Evolutionary conservation across 306 rosid genomes (phyloP).

Genomic region (apple (Malus domestica)): DNA sequence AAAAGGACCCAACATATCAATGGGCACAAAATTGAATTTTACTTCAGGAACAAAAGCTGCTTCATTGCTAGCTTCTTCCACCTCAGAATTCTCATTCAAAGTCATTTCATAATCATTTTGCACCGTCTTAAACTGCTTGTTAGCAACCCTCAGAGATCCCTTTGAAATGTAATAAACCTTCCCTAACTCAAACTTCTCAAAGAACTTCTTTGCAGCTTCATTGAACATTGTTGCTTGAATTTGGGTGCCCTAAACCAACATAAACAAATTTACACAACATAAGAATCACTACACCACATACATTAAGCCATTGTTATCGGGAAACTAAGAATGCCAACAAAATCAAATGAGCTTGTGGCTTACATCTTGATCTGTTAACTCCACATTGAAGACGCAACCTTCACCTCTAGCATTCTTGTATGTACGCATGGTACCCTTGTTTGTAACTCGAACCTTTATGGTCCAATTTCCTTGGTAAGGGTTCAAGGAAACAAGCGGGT

Average conservation of each 20-base stretch:
- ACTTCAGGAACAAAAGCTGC: constrained; percentile 68
- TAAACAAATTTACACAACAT: background rate
- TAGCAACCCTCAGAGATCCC: constrained; percentile 77
- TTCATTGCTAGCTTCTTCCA: constrained; percentile 72
- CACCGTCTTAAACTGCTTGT: constrained; percentile 82
- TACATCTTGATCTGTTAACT: constrained; percentile 92
- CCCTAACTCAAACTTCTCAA: constrained; percentile 68
- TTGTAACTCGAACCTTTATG: constrained; percentile 82
- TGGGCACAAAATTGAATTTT: constrained; percentile 64
- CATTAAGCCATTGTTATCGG: background rate
- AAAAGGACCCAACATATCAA: constrained; percentile 80
- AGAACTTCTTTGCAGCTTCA: constrained; percentile 79
- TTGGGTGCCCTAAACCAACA: constrained; percentile 68
- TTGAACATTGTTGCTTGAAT: constrained; percentile 99
- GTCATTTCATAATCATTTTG: constrained; percentile 93
- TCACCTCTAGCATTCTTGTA: constrained; percentile 82
- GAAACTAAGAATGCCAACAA: background rate
- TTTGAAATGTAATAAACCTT: constrained; percentile 84
- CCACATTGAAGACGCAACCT: constrained; percentile 95
- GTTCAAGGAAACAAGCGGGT: constrained; percentile 80
- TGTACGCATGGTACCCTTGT: constrained; percentile 77
- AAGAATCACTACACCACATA: background rate
- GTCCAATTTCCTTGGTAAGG: constrained; percentile 94
- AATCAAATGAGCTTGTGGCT: background rate
- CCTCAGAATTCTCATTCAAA: constrained; percentile 78